Evolutionary conservation across 441 rosid genomes (phyloP), one percentile per base, ranked within the genome.

Genomic region (Populus hybrid): DNA sequence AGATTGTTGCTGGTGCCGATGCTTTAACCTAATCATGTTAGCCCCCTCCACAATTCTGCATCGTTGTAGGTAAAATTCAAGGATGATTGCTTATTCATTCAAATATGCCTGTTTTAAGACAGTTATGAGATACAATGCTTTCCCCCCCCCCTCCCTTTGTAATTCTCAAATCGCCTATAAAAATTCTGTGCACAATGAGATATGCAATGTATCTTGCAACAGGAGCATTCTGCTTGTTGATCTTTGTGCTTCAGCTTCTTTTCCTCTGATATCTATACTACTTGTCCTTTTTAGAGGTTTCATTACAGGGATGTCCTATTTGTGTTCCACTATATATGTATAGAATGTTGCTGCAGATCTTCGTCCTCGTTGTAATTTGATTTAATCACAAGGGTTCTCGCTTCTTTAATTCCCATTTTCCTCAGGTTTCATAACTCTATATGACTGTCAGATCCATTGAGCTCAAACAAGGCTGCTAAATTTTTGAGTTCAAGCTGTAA

Each of bases 1-100:
- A 94, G 83, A 92, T 95, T 84, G 94, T 94, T 76, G 95, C 97
- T 21, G 99, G 99, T 76, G 98, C 97, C 63, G 77, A 89, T 78
- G 97, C 97, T 68, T 76, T 89, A 80, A 80, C 0, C 76, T 89
- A 86, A 36, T 72, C 9, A 7, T 10, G 45, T 73, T 26, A 61
- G 7, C 35, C 45, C 42, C 21, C 42, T 14, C 70, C 50, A 68
- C 42, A 50, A 16, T 68, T 72, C 69, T 75, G 80, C 74, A 76
- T 72, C 80, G 63, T 77, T 82, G 71, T 76, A 73, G 83, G 82
- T 82, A 81, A 68, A 74, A 45, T 69, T 73, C 59, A 64, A 59
- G 65, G 77, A 29, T 68, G 33, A 29, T 74, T 68, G 53, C 74
- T 65, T 68, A 71, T 76, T 83, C 79, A 81, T 85, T 78, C 75